Evolutionary conservation across 1,284 basidiomycete genomes (phyloP), one percentile per base, ranked within the genome.

Genomic region (Pseudozyma sp.): DNA sequence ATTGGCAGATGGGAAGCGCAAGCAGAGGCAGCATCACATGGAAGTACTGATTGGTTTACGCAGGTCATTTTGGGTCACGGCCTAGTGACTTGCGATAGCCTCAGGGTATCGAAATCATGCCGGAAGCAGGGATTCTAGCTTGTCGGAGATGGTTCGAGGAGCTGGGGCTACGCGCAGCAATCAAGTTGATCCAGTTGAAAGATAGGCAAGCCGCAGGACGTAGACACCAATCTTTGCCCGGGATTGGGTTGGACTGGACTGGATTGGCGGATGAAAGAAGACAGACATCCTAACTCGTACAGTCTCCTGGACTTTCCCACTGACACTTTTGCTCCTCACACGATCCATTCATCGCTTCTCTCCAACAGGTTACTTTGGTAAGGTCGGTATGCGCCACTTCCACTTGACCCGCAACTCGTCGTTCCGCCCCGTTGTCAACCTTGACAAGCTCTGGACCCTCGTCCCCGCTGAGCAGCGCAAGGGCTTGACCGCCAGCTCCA

Each of bases 351-450:
- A 24, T 19, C 24, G n/a, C 30, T 35, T 17, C 29, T 16, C 46
- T 30, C 43, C 68, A 78, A 75, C 69, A 77, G 95, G 94, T 92
- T 97, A 97, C 92, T 97, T 96, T 86, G 94, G 94, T 89, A 97
- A 97, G 88, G 86, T 87, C 68, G 86, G 86, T 94, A 98, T 98
- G 95, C 91, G 96, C 84, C 91, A 92, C 88, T 99, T 92, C 93
- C 96, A 99, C 87, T 87, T 94, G 76, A 95, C 94, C 68, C 91
- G 91, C 87, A 97, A 97, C 88, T 87, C 89, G 81, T 89, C 90
- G 87, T 94, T 92, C 94, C 89, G 91, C 79, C 94, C 95, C 35
- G 92, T 91, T 84, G 92, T 99, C 90, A 99, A 99, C 89, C 74
- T 83, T 17, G 82, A 84, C 79, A 84, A 83, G 79, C 77, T 84